A percentile compares a stretch with the other conserved stretches of the same genome.
Conservation (phyloP, 2,329 filamentous ascomycete genomes). For the Colletotrichum orchidophilum region DNA sequence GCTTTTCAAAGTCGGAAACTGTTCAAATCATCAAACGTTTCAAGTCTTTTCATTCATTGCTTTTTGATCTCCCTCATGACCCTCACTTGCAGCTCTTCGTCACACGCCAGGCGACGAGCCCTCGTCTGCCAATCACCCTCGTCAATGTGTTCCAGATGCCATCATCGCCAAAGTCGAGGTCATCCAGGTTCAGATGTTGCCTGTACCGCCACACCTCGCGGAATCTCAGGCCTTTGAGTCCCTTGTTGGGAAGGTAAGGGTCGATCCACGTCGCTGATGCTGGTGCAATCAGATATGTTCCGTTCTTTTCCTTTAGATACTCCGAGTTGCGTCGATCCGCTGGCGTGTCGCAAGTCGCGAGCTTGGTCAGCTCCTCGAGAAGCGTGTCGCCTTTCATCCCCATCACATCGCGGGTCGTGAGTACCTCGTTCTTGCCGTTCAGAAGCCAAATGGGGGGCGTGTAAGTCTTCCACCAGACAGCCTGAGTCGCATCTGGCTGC, state of each 20-base stretch:
- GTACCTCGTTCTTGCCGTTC: constrained; percentile 76
- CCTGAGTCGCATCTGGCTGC: constrained; percentile 73
- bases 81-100: constrained; percentile 64
- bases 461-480: constrained; percentile 89
- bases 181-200: constrained; percentile 79
- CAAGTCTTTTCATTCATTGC: constrained; percentile 20
- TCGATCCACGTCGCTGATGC: constrained; percentile 77
- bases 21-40: constrained; percentile 27
- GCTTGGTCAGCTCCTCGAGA: constrained; percentile 64
- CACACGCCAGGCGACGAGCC: constrained; percentile 70
- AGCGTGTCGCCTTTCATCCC: constrained; percentile 71
- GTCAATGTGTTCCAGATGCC: constrained; percentile 77
- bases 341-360: constrained; percentile 71
- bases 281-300: constrained; percentile 78
- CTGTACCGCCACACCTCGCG: constrained; percentile 75
- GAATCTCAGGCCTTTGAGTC: constrained; percentile 68
- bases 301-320: constrained; percentile 68
- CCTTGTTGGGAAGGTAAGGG: constrained; percentile 67
- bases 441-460: constrained; percentile 83
- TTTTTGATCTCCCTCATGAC: background rate
- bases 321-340: constrained; percentile 64
- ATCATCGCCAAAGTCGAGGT: constrained; percentile 81
- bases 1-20: background rate
- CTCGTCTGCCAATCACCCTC: constrained; percentile 72
- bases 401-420: constrained; percentile 80